A percentile compares a stretch with the other conserved stretches of the same genome.
phyloP scores from a whole-genome alignment of 2,329 filamentous ascomycete species.

The Aspergillus sp. region DNA sequence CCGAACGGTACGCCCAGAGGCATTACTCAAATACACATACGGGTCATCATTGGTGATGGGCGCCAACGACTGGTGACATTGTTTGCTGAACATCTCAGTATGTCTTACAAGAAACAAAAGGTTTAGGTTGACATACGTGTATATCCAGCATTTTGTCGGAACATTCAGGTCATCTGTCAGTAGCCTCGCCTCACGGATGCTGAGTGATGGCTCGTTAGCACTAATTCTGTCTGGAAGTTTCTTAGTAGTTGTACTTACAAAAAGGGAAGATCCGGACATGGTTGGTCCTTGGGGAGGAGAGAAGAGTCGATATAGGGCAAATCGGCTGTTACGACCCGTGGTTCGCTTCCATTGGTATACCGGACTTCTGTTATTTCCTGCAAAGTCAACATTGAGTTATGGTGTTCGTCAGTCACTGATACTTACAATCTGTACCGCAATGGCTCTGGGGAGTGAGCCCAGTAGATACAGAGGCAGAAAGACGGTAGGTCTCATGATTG shows the following conservation, averaged over 20 bases:
- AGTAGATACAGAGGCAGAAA: background rate
- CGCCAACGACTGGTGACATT: background rate
- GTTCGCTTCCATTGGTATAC: background rate
- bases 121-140: background rate
- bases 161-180: background rate
- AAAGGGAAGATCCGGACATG: background rate
- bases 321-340: background rate
- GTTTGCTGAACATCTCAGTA: background rate
- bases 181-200: background rate
- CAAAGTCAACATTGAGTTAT: background rate
- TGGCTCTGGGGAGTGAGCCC: background rate
- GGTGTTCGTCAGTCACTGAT: background rate
- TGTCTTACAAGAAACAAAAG: background rate
- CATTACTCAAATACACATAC: background rate
- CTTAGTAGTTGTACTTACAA: too few species aligned
- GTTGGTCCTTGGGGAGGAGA: background rate
- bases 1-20: background rate
- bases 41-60: background rate
- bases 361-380: background rate
- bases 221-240: background rate
- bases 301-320: background rate
- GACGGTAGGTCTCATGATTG: background rate
- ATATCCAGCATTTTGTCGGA: background rate
- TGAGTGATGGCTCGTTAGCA: background rate
- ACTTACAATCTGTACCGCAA: background rate